Evolutionary conservation across 1,139 yeast genomes (phyloP).

Genomic region (Pneumocystis sp.): DNA sequence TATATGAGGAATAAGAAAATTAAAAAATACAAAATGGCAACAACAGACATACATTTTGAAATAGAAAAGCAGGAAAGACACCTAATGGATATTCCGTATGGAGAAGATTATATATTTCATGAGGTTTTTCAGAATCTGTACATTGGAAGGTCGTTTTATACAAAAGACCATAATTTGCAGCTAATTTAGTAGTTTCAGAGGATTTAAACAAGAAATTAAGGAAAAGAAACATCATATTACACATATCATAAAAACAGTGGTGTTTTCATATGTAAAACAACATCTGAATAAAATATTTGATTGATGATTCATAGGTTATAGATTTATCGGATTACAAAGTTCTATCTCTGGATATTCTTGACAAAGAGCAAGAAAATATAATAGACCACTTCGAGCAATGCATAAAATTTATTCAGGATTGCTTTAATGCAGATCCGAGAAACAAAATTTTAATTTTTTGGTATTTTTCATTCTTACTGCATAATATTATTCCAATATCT

Average conservation of each 20-base stretch:
- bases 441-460: not conserved
- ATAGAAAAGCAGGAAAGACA: too few species aligned
- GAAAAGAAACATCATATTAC: not conserved
- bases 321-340: slow-evolving; percentile 46
- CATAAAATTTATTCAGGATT: slow-evolving; percentile 51
- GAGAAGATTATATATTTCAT: not conserved
- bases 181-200: not conserved
- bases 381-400: slow-evolving; percentile 45
- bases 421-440: slow-evolving; percentile 26
- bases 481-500: slow-evolving; percentile 17
- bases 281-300: slow-evolving; percentile 28
- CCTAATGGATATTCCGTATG: not conserved
- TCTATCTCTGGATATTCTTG: slow-evolving; percentile 50
- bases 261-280: not conserved
- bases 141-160: not conserved
- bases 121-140: not conserved
- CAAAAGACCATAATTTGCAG: not conserved
- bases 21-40: too few species aligned
- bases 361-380: slow-evolving; percentile 35
- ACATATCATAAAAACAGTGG: not conserved
- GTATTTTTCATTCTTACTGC: not conserved
- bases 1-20: too few species aligned
- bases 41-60: not conserved
- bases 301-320: slow-evolving; percentile 36
- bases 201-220: not conserved